Base-by-base conservation (phyloP, 2,329 filamentous ascomycete species). In the Pseudonectria foliicola region DNA sequence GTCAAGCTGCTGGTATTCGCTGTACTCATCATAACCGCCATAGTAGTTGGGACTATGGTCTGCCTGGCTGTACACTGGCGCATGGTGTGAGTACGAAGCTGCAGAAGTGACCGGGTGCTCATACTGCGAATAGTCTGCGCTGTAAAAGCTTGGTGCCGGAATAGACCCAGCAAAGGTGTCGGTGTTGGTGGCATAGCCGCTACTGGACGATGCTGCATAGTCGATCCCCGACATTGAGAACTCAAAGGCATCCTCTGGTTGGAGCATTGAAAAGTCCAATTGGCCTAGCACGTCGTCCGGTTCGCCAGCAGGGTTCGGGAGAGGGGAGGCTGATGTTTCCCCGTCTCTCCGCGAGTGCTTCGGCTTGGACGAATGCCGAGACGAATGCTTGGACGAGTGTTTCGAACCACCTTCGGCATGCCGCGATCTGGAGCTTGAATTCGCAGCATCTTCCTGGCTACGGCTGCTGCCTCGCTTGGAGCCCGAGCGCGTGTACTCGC, bases 401-500 rank as follows among this genome's bases (percentile, higher is more conserved):
- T 49, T 52, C 12, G 46, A 51, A 2, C 49, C 53, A 10, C 42
- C 39, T 5, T 38, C 45, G 16, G 39, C 41, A 28, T 42, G 42
- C 13, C 43, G 39, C 13, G 45, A 49, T 24, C 37, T 38, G 0
- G 50, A 49, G 28, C 45, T 40, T 6, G 46, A 44, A 21, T 5
- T 8, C 18, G 18, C 8, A 6, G 18, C 18, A 21, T 21, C 18
- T 21, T 21, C 18, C 18, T 21, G 18, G 18, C 18, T 59, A 13
- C 46, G 43, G 14, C 54, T 49, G 27, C 57, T 56, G 7, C 53
- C 53, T 10, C 54, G 48, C 38, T 58, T 56, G 27, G 54, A 52
- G 13, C 52, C 49, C 3, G 55, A 53, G 28, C 60, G 58, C 7
- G 54, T 59, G 25, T 63, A 63, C 31, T 60, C 56, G 42, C 60